Evolutionary conservation across 176 grass and related monocot species (phyloP), one percentile per base, ranked within the genome.

Genomic region (Poa annua): DNA sequence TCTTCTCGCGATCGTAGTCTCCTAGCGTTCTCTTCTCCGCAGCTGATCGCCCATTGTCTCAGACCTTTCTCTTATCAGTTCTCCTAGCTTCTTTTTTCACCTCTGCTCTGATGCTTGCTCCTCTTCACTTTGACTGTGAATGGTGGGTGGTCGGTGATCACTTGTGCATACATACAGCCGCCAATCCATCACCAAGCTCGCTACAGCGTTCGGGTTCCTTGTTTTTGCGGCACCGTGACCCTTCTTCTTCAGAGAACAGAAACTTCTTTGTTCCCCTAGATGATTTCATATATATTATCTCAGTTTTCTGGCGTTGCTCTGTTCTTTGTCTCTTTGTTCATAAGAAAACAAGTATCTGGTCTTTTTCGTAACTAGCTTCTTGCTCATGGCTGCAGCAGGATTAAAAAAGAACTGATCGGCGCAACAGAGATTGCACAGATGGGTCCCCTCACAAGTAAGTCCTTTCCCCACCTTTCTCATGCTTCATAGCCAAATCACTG

Each of bases 391-490:
- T 45, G 22, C 56, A 5, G 10, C 56, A 60, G 56, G 56, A 11
- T 5, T 9, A 3, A 60, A 25, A 25, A 12, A 4, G 0, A 59
- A 24, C 56, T 5, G 56, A 60, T 25, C 22, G 22, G 49, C 33
- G 60, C 49, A 49, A 21, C 1, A 19, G 3, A 42, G 82, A 76
- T 50, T 77, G 45, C 7, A 29, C 63, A 24, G 7, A 92, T 91
- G 90, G 51, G 15, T 74, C 22, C 81, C 78, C 76, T 85, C 55
- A 45, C 52, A 73, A 41, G 93, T 85, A 79, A 52, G 83, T 64
- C 8, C 16, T 35, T 4, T 42, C 36, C 22, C 22, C 15, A 10
- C 12, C n/a, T 5, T 54, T 41, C 60, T 77, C 66, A 21, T 71
- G 2, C 12, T 74, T 19, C 56, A 66, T 34, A 26, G 22, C n/a